Base-by-base conservation (phyloP, 495 filamentous ascomycete species). In the Evernia prunastri region DNA sequence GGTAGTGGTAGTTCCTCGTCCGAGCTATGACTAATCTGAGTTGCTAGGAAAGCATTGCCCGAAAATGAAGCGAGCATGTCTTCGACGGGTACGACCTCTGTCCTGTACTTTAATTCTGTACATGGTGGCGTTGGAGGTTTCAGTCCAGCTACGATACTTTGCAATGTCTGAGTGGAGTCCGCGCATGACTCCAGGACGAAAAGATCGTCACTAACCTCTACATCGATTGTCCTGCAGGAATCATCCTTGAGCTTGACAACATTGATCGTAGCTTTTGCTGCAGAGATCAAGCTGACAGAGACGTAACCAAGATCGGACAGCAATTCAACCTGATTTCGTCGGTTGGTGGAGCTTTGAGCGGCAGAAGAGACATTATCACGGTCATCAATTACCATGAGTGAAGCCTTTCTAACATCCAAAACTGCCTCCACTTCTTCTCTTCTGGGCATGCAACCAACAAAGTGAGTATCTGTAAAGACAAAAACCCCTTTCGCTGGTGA, bases 91-190 rank as follows among this genome's bases (percentile, higher is more conserved):
- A 95, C 84, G 31, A 96, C 84, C 61, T 93, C 83, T 3, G 93
- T 97, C 47, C 87, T 84, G 72, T 97, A 99, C 70, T 93, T 93
- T 62, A 84, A 81, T 60, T 87, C 86, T 56, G 87, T 87, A 68
- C 83, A 90, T 12, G 92, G 91, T 1, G 90, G 86, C 10, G 83
- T 83, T 4, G 95, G 94, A 29, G 92, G 94, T 15, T 84, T 85
- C 7, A 99, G 81, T 0, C 87, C 92, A 70, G 89, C 91, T 47
- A 94, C 72, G 63, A 94, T 83, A 20, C 81, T 84, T 58, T 95
- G 86, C 4, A 99, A 82, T 1, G 95, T 97, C 69, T 96, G 91
- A 0, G 94, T 97, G 13, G 95, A 97, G 74, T 99, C 95, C 20
- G 95, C 94, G 71, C 95, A 97, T 6, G 91, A 90, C 72, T 99